Conservation (phyloP, 352 stramenopile species). For the Phytophthora cactorum region DNA sequence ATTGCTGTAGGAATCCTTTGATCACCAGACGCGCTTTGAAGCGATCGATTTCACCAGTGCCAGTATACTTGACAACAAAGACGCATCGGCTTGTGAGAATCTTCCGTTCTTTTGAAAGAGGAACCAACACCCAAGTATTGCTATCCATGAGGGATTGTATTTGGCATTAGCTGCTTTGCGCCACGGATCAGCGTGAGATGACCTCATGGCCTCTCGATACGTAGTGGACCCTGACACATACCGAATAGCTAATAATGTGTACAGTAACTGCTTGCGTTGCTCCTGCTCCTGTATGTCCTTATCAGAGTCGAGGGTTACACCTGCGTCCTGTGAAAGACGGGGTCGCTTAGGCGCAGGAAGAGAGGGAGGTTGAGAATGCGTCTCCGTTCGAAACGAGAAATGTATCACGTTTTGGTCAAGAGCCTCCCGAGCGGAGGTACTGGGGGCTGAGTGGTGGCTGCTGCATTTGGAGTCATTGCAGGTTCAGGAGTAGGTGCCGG, state of each 20-base stretch:
- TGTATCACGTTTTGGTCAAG: too few relatives aligned
- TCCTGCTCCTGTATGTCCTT: neutral
- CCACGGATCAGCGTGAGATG: neutral
- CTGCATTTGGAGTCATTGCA: neutral
- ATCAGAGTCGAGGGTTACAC: neutral
- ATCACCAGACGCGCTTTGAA: conserved; percentile 4
- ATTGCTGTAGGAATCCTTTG: neutral
- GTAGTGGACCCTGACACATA: too few relatives aligned
- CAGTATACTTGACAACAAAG: too few relatives aligned
- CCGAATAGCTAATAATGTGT: too few relatives aligned
- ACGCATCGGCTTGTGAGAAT: neutral
- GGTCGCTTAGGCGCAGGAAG: neutral
- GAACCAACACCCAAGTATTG: too few relatives aligned
- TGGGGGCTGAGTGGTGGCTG: neutral
- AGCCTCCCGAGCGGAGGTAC: too few relatives aligned
- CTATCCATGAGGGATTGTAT: neutral
- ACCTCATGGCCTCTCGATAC: too few relatives aligned
- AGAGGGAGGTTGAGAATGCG: neutral
- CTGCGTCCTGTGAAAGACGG: too few relatives aligned
- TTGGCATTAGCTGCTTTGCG: neutral
- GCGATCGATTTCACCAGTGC: neutral
- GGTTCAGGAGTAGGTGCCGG: too few relatives aligned
- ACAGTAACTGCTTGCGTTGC: neutral
- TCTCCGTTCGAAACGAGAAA: neutral
- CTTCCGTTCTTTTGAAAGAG: too few relatives aligned